A percentile compares a stretch with the other conserved stretches of the same genome.
phyloP scores from a whole-genome alignment of 331 rosid species.

The Rosa hybrid region DNA sequence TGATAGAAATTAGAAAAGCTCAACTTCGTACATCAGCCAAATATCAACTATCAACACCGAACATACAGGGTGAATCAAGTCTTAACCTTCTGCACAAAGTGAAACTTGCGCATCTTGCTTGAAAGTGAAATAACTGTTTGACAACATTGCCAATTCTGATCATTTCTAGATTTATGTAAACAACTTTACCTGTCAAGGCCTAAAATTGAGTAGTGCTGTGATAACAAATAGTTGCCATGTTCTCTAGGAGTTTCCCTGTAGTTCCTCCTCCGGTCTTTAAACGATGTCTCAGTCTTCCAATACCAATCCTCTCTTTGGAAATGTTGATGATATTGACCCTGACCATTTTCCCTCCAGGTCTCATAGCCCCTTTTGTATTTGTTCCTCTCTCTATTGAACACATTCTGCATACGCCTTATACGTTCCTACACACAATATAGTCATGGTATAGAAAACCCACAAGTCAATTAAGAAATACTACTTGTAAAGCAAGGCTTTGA shows the following conservation, averaged over 20 bases:
- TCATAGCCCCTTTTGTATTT: constrained; percentile 68
- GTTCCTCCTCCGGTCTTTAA: constrained; percentile 55
- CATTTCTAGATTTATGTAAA: not conserved
- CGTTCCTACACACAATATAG: constrained; percentile 64
- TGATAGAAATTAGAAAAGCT: not conserved
- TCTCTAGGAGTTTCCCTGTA: constrained; percentile 66
- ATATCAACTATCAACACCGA: not conserved
- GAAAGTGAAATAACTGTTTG: not conserved
- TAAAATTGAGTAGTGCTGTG: constrained; percentile 87
- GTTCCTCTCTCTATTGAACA: constrained; percentile 91
- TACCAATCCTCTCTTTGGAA: constrained; percentile 97
- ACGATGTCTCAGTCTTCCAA: constrained; percentile 80
- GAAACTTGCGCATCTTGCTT: not conserved
- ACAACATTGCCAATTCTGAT: not conserved
- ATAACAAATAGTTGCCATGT: constrained; percentile 56
- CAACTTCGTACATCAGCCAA: not conserved
- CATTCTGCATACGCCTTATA: constrained; percentile 91
- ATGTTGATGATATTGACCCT: constrained; percentile 59
- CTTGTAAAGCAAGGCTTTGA: not conserved
- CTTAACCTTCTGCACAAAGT: not conserved
- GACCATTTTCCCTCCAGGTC: constrained; percentile 71
- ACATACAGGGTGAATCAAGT: not conserved
- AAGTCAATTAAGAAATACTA: not conserved
- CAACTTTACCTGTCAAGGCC: constrained; percentile 84
- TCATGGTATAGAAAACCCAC: not conserved